These are phyloP conservation scores for Globisporangium sylvaticum DNA, from an alignment of 352 stramenopile species.

Conservation along the genomic window DNA sequence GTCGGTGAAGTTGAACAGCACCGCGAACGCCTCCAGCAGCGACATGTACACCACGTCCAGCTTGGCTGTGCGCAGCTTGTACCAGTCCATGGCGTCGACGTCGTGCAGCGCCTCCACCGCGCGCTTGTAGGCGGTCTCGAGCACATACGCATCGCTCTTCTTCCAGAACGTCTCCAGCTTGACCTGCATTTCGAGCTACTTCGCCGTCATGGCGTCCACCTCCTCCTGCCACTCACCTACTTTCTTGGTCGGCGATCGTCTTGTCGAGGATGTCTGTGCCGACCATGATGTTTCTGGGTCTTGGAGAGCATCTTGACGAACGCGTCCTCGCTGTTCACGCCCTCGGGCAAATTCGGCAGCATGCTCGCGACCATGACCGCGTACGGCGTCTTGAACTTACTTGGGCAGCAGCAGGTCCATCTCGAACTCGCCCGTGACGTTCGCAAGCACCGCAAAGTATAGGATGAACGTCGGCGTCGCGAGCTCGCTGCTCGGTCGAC, in stretches of 20 bases:
- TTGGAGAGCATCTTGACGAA: conserved; percentile 80
- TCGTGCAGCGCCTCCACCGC: conserved; percentile 48
- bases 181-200: conserved; percentile 71
- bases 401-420: conserved; percentile 59
- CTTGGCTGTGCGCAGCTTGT: conserved; percentile 54
- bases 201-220: conserved; percentile 36
- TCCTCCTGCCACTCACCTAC: conserved; percentile 31
- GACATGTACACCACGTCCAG: conserved; percentile 58
- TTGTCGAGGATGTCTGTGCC: conserved; percentile 61
- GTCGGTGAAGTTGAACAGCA: conserved; percentile 68
- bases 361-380: conserved; percentile 77
- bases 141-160: conserved; percentile 32
- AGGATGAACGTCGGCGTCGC: conserved; percentile 73
- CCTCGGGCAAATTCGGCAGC: conserved; percentile 66
- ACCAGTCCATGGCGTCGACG: conserved; percentile 70
- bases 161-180: conserved; percentile 83
- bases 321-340: conserved; percentile 52
- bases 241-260: conserved; percentile 29
- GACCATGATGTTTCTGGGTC: conserved; percentile 69
- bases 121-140: conserved; percentile 61
- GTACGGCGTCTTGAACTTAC: conserved; percentile 77
- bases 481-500: conserved; percentile 60
- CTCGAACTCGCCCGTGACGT: conserved; percentile 49
- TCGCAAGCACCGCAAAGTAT: conserved; percentile 52
- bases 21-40: conserved; percentile 60